phyloP scores from a whole-genome alignment of 148 eudicot genomes.

The Cornus florida region DNA sequence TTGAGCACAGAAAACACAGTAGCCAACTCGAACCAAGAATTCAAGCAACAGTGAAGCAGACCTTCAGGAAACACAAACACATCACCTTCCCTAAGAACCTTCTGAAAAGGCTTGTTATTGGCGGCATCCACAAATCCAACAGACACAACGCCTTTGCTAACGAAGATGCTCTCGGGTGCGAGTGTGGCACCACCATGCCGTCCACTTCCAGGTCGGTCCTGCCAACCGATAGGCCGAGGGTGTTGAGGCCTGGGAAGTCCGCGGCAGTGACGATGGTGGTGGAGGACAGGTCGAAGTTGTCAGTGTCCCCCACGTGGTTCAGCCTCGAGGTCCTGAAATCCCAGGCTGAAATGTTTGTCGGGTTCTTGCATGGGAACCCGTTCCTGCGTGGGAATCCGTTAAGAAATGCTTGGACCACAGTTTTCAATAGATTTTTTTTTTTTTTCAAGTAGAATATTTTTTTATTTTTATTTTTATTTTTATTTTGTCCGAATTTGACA shows the following conservation, averaged over 20 bases:
- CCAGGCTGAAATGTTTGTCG: slow-evolving; percentile 47
- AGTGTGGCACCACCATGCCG: slow-evolving; percentile 70
- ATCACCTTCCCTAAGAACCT: slow-evolving; percentile 59
- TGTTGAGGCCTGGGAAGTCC: slow-evolving; percentile 79
- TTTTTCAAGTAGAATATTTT: too few species aligned
- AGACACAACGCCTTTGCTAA: slow-evolving; percentile 54
- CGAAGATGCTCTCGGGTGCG: slow-evolving; percentile 84
- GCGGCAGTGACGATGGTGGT: slow-evolving; percentile 48
- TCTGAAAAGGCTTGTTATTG: slow-evolving; percentile 55
- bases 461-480: too few species aligned
- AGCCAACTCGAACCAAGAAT: slow-evolving; percentile 60
- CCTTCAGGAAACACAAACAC: slow-evolving; percentile 85
- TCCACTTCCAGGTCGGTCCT: slow-evolving; percentile 72
- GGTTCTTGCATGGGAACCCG: slow-evolving; percentile 79
- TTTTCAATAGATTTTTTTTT: too few species aligned
- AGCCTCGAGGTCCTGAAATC: slow-evolving; percentile 69
- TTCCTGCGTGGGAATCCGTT: too few species aligned
- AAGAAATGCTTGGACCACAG: too few species aligned
- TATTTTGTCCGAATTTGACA: too few species aligned
- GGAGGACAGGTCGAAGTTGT: slow-evolving; percentile 51
- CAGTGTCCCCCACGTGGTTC: slow-evolving; percentile 46
- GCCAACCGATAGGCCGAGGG: slow-evolving; percentile 68
- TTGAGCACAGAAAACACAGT: slow-evolving; percentile 59
- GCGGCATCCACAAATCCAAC: slow-evolving; percentile 78
- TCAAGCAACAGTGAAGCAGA: slow-evolving; percentile 69